Evolutionary conservation across 2,329 filamentous ascomycete species (phyloP), one percentile per base, ranked within the genome.

Genomic region (Epichloe baconii): DNA sequence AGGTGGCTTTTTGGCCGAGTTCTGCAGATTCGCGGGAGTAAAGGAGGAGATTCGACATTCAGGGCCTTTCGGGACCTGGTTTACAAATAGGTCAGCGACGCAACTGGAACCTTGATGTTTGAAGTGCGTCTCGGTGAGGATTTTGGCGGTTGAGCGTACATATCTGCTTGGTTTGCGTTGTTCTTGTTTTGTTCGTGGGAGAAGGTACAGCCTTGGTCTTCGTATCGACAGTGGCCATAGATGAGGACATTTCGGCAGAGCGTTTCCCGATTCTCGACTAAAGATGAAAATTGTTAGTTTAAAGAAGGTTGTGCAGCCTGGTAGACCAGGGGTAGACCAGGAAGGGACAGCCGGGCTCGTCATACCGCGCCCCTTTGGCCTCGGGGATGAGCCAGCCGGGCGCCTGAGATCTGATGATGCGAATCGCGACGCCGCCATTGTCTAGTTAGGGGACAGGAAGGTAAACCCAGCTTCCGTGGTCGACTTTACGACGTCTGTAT

Each of bases 21-120:
- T 58, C 10, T 55, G 52, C 53, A 69, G 59, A 53, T 66, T 71
- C 14, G 79, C 72, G 5, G 91, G 91, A 0, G 88, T 96, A 66
- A 98, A 98, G 46, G 91, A 88, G 12, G 91, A 8, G 93, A 97
- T 62, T 97, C 93, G 62, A 95, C 93, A 67, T 95, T 98, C 58
- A 98, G 76, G 31, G 85, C 75, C 67, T 89, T 93, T 68, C 88
- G 88, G 23, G 72, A 63, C 53, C 74, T 76, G 53, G 53, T 43
- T 35, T 23, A n/a, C 41, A 35, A 34, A 15, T n/a, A 44, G 35
- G 41, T 53, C 19, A 51, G 35, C 35, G 31, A 36, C 23, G 50
- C 43, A 50, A 49, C 21, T 23, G 8, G 10, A 10, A 15, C 34
- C 11, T 47, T 37, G 34, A 37, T 37, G 6, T 4, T 4, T 17